phyloP scores from a whole-genome alignment of 768 basidiomycete genomes.

The Boletus sp. region DNA sequence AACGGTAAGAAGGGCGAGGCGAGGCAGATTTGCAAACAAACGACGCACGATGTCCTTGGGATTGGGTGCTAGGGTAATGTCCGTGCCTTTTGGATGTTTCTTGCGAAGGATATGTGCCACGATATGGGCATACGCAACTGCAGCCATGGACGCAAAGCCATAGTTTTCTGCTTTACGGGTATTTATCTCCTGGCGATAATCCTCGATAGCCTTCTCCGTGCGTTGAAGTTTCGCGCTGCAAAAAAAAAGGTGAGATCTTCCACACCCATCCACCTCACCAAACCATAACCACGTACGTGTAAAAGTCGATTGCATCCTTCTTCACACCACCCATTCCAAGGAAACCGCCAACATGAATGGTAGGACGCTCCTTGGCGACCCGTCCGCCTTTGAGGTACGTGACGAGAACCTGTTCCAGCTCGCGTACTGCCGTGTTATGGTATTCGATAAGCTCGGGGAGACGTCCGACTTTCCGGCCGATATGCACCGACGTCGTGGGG shows the following conservation, averaged over 20 bases:
- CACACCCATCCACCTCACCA: background rate
- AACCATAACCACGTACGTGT: slow-evolving; percentile 59
- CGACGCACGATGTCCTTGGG: slow-evolving; percentile 78
- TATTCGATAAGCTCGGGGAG: slow-evolving; percentile 89
- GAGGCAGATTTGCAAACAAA: background rate
- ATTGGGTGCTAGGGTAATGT: slow-evolving; percentile 75
- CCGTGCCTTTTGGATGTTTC: slow-evolving; percentile 73
- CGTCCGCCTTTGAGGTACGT: slow-evolving; percentile 83
- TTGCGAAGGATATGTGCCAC: slow-evolving; percentile 67
- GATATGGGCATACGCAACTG: slow-evolving; percentile 83
- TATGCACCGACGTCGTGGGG: slow-evolving; percentile 87
- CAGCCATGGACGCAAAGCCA: slow-evolving; percentile 89
- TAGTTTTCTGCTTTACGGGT: slow-evolving; percentile 81
- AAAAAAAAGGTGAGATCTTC: slow-evolving; percentile 7
- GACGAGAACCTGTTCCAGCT: slow-evolving; percentile 86
- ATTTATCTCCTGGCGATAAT: slow-evolving; percentile 69
- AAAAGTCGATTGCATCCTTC: slow-evolving; percentile 91
- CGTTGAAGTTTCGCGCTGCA: slow-evolving; percentile 45
- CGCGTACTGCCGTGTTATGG: slow-evolving; percentile 91
- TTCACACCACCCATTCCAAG: slow-evolving; percentile 81
- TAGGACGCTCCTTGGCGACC: slow-evolving; percentile 79
- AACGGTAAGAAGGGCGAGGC: background rate
- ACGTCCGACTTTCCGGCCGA: slow-evolving; percentile 81
- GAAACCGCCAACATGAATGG: slow-evolving; percentile 71
- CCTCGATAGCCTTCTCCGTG: slow-evolving; percentile 71